These are phyloP conservation scores for Fusarium sp. DNA, from an alignment of 2,329 filamentous ascomycete species.

Conservation along the genomic window DNA sequence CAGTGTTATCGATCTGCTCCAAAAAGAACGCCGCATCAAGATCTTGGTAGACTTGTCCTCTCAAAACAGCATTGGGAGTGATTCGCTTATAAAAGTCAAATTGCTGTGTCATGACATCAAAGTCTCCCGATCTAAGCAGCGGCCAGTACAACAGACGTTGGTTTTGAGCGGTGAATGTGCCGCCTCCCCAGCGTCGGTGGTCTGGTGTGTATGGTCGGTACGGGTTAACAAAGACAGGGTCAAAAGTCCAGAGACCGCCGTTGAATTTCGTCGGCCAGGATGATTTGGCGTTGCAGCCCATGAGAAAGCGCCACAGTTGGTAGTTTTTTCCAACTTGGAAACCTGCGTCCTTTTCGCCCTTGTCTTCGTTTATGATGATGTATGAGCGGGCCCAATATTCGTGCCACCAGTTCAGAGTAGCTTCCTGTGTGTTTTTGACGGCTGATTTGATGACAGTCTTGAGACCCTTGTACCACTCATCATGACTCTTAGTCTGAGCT, in stretches of 20 bases:
- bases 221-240: not conserved
- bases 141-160: slow-evolving; percentile 11
- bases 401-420: slow-evolving; percentile 9
- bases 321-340: slow-evolving; percentile 17
- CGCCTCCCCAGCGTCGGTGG: not conserved
- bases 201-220: slow-evolving; percentile 11
- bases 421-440: not conserved
- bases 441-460: not conserved
- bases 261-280: slow-evolving; percentile 16
- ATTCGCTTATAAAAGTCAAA: slow-evolving; percentile 19
- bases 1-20: slow-evolving; percentile 6
- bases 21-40: slow-evolving; percentile 8
- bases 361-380: slow-evolving; percentile 3
- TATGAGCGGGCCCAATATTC: slow-evolving; percentile 3
- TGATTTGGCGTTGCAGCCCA: slow-evolving; percentile 11
- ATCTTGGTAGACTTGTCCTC: not conserved
- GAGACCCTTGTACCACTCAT: slow-evolving; percentile 15
- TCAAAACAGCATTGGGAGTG: slow-evolving; percentile 1
- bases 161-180: slow-evolving; percentile 13
- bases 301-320: slow-evolving; percentile 18
- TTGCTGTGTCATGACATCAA: slow-evolving; percentile 13
- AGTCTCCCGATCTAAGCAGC: slow-evolving; percentile 2
- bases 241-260: slow-evolving; percentile 17
- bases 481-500: not conserved
- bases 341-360: not conserved